Evolutionary conservation across 23 red algal species (phyloP), one percentile per base, ranked within the genome.

Genomic region (Agarophyton chilense): DNA sequence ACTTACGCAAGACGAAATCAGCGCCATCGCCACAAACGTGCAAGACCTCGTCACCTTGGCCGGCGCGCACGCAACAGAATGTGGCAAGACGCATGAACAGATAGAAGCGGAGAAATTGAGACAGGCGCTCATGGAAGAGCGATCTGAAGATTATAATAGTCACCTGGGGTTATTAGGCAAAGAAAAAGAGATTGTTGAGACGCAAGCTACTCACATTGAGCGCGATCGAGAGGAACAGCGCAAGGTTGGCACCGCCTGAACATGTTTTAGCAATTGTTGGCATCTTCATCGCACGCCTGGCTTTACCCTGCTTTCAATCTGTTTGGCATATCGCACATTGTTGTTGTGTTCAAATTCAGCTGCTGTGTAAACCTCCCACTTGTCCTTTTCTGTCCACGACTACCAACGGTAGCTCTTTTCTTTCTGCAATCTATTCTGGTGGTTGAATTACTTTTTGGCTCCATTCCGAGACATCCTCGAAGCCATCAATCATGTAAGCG

Each of bases 61-160:
- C 16, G 54, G 60, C 36, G 88, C 87, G 68, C 96, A 98, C 77
- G 75, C 83, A 18, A 62, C 58, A 49, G 96, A 98, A 79, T 84
- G 77, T 44, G 90, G 82, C 6, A 98, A 98, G 78, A 92, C 92
- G n/a, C 90, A 84, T 81, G 96, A 83, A 45, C 79, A 95, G 84
- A 82, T 98, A 31, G 92, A 95, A 52, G 79, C 78, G 21, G 96
- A 98, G 73, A 85, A 86, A 63, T 62, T 95, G 66, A 83, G 81
- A 40, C 82, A 83, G 43, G 54, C 58, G 72, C 72, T 98, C 41
- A 60, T 93, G 19, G 82, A 81, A 21, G 92, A 95, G 71, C 53
- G 90, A 49, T 85, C 86, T 22, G 81, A 95, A 10, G 96, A 98
- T 84, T 92, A 98, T 52, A 81, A 93, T 61, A 77, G 79, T 0